Base-by-base conservation (phyloP, 2,329 filamentous ascomycete genomes). In the Trichoderma asperellum region DNA sequence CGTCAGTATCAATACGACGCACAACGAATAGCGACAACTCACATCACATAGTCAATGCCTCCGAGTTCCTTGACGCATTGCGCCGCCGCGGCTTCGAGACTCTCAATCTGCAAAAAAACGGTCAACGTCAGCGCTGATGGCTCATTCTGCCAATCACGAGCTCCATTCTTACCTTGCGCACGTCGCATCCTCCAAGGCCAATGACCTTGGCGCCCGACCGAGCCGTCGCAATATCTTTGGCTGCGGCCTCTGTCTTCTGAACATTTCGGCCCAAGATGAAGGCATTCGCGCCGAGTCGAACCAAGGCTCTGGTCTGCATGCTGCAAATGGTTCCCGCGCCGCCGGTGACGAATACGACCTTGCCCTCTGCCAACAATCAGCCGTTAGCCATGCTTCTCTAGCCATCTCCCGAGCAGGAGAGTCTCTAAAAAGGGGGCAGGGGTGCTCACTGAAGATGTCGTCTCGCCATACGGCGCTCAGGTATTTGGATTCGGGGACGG, bases 301-400 rank as follows among this genome's bases (percentile, higher is more conserved):
- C 94, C 70, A 99, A 84, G 4, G 96, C 96, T 73, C 94, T 88
- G 37, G 97, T 96, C 83, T 98, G 96, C 68, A 92, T 94, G 75
- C 92, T 96, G 83, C 96, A 97, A 77, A 99, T 98, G 32, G 92
- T 91, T 68, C 96, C 95, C 5, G 94, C 94, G 64, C 96, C 96
- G 70, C 96, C 96, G 4, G 96, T 99, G 76, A 96, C 96, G 81
- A 98, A 97, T 74, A 95, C 88, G 56, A 98, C 94, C 76, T 96
- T 95, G 78, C 91, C 89, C 72, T 91, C 93, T 96, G 75, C 56
- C 11, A 8, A 27, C 5, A 14, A 24, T 18, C 34, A 52, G 37
- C n/a, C 27, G 43, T 52, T 62, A 68, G 66, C 49, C 49, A 61
- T n/a, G 32, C 1, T 18, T 12, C 18, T 18, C 21, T 57, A 11